Conservation (phyloP, 2,329 filamentous ascomycete genomes). For the Raffaelea albimanens region DNA sequence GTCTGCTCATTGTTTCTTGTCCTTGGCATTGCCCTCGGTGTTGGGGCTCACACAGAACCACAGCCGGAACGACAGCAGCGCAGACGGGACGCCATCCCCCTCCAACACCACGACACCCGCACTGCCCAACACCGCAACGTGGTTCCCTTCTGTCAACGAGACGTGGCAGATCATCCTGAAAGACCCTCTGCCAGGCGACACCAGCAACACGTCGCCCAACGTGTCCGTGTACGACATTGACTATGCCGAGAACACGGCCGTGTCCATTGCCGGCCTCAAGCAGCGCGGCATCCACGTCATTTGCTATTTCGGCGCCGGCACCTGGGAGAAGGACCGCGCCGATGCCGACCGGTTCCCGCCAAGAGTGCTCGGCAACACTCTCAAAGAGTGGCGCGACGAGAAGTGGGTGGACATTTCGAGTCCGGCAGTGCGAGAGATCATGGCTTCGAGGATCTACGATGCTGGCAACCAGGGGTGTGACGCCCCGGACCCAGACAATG, state of each 20-base stretch:
- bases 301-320: slow-evolving; percentile 68
- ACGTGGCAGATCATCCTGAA: background rate
- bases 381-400: slow-evolving; percentile 56
- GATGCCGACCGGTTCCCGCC: slow-evolving; percentile 46
- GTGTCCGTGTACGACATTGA: background rate
- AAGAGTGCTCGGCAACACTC: slow-evolving; percentile 44
- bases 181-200: background rate
- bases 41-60: background rate
- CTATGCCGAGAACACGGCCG: background rate
- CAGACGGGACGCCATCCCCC: background rate
- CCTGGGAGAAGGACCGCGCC: slow-evolving; percentile 53
- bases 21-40: background rate
- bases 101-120: background rate
- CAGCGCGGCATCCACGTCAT: slow-evolving; percentile 26
- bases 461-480: slow-evolving; percentile 56
- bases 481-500: slow-evolving; percentile 62
- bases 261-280: slow-evolving; percentile 2
- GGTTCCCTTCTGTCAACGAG: background rate
- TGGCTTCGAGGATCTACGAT: slow-evolving; percentile 48
- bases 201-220: background rate
- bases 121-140: background rate
- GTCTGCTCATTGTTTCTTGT: background rate
- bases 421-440: slow-evolving; percentile 51
- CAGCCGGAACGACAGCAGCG: background rate
- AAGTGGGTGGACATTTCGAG: slow-evolving; percentile 55